Base-by-base conservation (phyloP, 768 basidiomycete species). In the Tricholoma sp. region DNA sequence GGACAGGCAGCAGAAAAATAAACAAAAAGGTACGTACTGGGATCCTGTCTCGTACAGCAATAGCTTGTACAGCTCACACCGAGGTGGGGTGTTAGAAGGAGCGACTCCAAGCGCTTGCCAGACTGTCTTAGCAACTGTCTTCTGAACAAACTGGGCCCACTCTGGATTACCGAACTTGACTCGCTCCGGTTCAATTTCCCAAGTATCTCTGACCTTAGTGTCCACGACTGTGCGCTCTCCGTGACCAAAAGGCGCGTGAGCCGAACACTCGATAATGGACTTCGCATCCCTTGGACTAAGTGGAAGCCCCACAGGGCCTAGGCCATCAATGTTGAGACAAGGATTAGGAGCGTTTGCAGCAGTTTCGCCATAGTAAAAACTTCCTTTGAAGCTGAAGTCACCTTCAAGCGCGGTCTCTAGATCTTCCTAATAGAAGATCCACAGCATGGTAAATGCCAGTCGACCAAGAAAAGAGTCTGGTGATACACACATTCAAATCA, bases 171-270 rank as follows among this genome's bases (percentile, higher is more conserved):
- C 24, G 58, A 65, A 1, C 6, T 61, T 61, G 52, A 60, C 13
- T 66, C 75, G 7, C 55, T 56, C 6, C 75, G 75, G 61, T 75
- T 79, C 3, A 75, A 77, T 0, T 81, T 74, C 61, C 79, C 78
- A 2, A 70, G 73, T 53, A 77, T 75, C n/a, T 69, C 73, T 36
- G 62, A 69, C 11, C 79, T 76, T 0, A 57, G 78, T 8, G 69
- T 79, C 1, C 72, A 80, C 57, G 77, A 66, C 42, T 60, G 66
- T 1, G 77, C 80, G 8, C 65, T 78, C 9, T 73, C 80, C 67
- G 79, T 77, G 4, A 82, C 78, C 78, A 78, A 81, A 61, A 75
- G 81, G 45, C 74, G 78, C 52, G 71, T 76, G 0, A 59, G 56
- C 1, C 61, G 66, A 44, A 64, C 81, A 6, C 59, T 60, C 4